A percentile compares a stretch with the other conserved stretches of the same genome.
These are phyloP conservation scores for Galeopsis tetrahit DNA, from an alignment of 257 asterid genomes.

Conservation along the genomic window DNA sequence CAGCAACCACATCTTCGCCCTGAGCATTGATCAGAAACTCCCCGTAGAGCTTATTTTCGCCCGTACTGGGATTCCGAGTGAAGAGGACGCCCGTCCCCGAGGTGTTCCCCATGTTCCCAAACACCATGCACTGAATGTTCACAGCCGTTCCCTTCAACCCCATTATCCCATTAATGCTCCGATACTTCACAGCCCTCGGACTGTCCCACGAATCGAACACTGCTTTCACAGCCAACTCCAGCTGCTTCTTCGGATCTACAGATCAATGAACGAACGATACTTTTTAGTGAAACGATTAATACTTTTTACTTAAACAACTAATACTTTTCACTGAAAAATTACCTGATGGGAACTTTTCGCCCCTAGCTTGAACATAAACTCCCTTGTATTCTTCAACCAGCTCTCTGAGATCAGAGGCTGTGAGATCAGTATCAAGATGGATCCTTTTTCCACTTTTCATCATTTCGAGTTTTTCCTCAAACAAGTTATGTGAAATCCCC, in stretches of 20 bases:
- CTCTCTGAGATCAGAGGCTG: constrained; percentile 82
- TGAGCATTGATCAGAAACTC: constrained; percentile 94
- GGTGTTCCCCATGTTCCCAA: constrained; percentile 97
- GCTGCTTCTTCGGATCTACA: constrained; percentile 80
- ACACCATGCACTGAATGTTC: constrained; percentile 96
- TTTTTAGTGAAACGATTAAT: neutral
- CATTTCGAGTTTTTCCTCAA: constrained; percentile 75
- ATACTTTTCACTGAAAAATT: neutral
- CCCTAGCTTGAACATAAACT: constrained; percentile 73
- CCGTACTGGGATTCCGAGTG: constrained; percentile 93
- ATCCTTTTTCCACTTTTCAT: constrained; percentile 62
- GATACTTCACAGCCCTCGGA: constrained; percentile 82
- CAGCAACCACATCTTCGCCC: constrained; percentile 99
- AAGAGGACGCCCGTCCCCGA: constrained; percentile 98
- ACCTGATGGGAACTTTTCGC: constrained; percentile 93
- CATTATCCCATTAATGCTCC: constrained; percentile 82
- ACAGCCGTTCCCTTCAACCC: constrained; percentile 97
- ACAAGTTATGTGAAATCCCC: constrained; percentile 83
- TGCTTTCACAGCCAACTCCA: constrained; percentile 85
- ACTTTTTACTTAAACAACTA: constrained; percentile 6
- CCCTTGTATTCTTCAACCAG: constrained; percentile 84
- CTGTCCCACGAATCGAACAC: constrained; percentile 98
- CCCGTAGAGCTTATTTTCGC: constrained; percentile 94
- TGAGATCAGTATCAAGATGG: constrained; percentile 77
- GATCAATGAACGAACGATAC: neutral